Evolutionary conservation across 164 flowering plant genomes (phyloP).

Genomic region (Echeveria elegans): DNA sequence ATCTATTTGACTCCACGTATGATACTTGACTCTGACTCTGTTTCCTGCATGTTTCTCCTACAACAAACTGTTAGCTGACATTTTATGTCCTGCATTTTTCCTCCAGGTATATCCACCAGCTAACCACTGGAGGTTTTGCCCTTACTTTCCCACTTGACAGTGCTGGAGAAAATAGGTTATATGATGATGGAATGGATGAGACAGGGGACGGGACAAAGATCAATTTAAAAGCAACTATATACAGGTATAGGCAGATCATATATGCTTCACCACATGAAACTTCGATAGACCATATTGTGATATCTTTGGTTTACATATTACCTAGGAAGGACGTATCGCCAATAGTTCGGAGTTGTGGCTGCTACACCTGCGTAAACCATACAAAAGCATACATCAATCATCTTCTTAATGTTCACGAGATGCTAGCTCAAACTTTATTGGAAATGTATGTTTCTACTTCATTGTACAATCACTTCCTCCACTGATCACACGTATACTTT

Average conservation of each 20-base stretch:
- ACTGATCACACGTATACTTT: not conserved
- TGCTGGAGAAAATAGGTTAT: slow-evolving; percentile 12
- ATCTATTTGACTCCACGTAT: slow-evolving; percentile 75
- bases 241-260: slow-evolving; percentile 33
- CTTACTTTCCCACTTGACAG: slow-evolving; percentile 46
- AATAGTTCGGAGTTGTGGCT: slow-evolving; percentile 46
- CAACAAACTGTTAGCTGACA: not conserved
- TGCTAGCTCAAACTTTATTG: slow-evolving; percentile 80
- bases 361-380: slow-evolving; percentile 85
- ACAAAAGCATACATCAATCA: slow-evolving; percentile 85
- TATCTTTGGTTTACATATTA: slow-evolving; percentile 1
- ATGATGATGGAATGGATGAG: slow-evolving; percentile 7
- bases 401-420: slow-evolving; percentile 84
- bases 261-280: not conserved
- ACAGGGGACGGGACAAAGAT: slow-evolving; percentile 63
- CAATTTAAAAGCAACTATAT: slow-evolving; percentile 61
- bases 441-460: slow-evolving; percentile 45
- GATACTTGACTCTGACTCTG: slow-evolving; percentile 12
- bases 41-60: slow-evolving; percentile 1
- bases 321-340: slow-evolving; percentile 74
- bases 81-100: not conserved
- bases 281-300: not conserved
- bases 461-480: not conserved
- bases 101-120: slow-evolving; percentile 68
- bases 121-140: slow-evolving; percentile 83